Percentiles rank a stretch among this genome's conserved stretches.
These are phyloP conservation scores for Hydnomerulius pinastri DNA, from an alignment of 768 basidiomycete genomes.

Conservation along the genomic window DNA sequence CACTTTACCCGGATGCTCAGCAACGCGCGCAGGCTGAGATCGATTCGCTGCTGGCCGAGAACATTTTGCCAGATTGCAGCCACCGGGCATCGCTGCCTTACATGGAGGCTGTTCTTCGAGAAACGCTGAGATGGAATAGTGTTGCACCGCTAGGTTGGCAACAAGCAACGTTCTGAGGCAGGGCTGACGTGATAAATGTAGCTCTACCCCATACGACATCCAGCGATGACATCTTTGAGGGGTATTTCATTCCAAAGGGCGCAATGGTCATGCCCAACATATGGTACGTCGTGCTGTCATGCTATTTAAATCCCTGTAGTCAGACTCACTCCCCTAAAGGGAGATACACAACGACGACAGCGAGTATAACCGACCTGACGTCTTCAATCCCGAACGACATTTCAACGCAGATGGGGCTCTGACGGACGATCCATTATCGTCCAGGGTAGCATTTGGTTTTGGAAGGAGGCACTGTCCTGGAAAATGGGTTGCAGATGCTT, in stretches of 20 bases:
- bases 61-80: slow-evolving; percentile 25
- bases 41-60: slow-evolving; percentile 18
- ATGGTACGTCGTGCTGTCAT: slow-evolving; percentile 20
- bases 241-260: slow-evolving; percentile 41
- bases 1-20: slow-evolving; percentile 32
- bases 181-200: slow-evolving; percentile 13
- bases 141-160: slow-evolving; percentile 30
- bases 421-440: slow-evolving; percentile 27
- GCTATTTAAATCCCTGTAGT: not conserved
- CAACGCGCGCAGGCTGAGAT: slow-evolving; percentile 32
- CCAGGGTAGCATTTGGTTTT: slow-evolving; percentile 31
- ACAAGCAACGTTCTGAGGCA: not conserved
- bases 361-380: slow-evolving; percentile 26
- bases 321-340: slow-evolving; percentile 9
- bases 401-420: slow-evolving; percentile 24
- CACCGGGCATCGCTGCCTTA: slow-evolving; percentile 28
- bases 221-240: slow-evolving; percentile 46
- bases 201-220: slow-evolving; percentile 31
- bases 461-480: slow-evolving; percentile 34
- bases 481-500: slow-evolving; percentile 32
- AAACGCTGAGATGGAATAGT: slow-evolving; percentile 35
- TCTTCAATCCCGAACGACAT: slow-evolving; percentile 29
- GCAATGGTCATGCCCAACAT: slow-evolving; percentile 30
- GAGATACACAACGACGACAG: slow-evolving; percentile 33
- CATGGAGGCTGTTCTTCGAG: slow-evolving; percentile 31